Percentiles rank a stretch among this genome's conserved stretches.
Evolutionary conservation across 257 asterid species (phyloP).

Genomic region (Fraxinus cuspidata): DNA sequence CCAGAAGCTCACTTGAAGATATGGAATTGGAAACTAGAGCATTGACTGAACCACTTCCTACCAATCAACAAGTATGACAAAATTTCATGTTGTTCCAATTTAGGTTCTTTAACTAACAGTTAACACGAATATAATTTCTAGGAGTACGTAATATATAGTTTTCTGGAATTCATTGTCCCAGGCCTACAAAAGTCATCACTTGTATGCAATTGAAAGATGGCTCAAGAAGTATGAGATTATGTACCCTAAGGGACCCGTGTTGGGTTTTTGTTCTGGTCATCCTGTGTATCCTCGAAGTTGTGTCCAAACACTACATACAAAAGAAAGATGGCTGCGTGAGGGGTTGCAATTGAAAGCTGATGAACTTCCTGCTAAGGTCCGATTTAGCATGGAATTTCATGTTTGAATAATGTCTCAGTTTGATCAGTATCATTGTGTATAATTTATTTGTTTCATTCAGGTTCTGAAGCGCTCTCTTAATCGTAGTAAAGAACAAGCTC

Average conservation of each 20-base stretch:
- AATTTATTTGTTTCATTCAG: slow-evolving; percentile 38
- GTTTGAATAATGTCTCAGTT: slow-evolving; percentile 19
- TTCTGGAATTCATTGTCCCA: slow-evolving; percentile 33
- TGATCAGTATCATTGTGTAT: neutral
- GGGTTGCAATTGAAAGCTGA: slow-evolving; percentile 86
- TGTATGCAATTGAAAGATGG: slow-evolving; percentile 91
- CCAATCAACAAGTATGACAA: slow-evolving; percentile 79
- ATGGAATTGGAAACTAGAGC: slow-evolving; percentile 96
- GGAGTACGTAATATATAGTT: slow-evolving; percentile 2
- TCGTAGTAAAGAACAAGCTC: slow-evolving; percentile 48
- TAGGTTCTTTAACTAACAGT: slow-evolving; percentile 9
- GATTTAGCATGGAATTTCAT: slow-evolving; percentile 26
- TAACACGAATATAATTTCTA: slow-evolving; percentile 7
- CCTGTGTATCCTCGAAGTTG: slow-evolving; percentile 92
- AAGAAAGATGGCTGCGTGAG: slow-evolving; percentile 81
- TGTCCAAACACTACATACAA: slow-evolving; percentile 75
- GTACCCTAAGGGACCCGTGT: slow-evolving; percentile 81
- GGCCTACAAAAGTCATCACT: slow-evolving; percentile 89
- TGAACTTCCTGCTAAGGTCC: slow-evolving; percentile 83
- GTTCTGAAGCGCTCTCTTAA: slow-evolving; percentile 60
- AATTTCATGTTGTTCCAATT: slow-evolving; percentile 8
- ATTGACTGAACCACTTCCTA: slow-evolving; percentile 94
- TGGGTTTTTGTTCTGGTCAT: slow-evolving; percentile 88
- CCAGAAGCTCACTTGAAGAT: slow-evolving; percentile 77
- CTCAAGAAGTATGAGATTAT: slow-evolving; percentile 74